Base-by-base conservation (phyloP, 768 basidiomycete species). In the Termitomyces bulborhizus region DNA sequence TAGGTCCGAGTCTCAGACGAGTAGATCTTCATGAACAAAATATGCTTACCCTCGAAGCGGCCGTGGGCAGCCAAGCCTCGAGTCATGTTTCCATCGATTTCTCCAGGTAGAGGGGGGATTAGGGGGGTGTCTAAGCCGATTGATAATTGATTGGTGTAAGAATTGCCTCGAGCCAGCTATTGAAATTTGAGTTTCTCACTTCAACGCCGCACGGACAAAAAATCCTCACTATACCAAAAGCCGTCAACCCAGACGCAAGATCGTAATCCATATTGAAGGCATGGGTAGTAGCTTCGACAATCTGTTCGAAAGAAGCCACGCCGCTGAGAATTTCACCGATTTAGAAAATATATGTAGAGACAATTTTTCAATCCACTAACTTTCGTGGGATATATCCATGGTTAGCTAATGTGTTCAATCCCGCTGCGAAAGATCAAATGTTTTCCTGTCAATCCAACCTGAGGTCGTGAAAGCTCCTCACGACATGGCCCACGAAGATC, bases 361-460 rank as follows among this genome's bases (percentile, higher is more conserved):
- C 2, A n/a, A 3, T 5, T 31, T n/a, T 21, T 7, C 12, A 8
- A 4, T 49, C 27, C 26, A 48, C 56, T 52, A 34, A 60, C 59
- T 60, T 60, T 43, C 56, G 56, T 15, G 59, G 56, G 34, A 60
- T 29, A 46, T 57, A 60, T 13, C 59, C 59, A 53, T 60, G 59
- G 44, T 60, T 60, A 11, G 59, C 59, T 40, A 60, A 39, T 6
- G 59, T 60, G 36, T 60, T 60, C 31, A 57, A 49, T 53, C 59
- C 59, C 34, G 59, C 59, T 60, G 31, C 6, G 34, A 13, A 31
- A 29, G 45, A 32, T 53, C 5, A 36, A 21, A 37, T 4, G 36
- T 21, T 40, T n/a, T 12, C 24, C 13, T 9, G 45, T 55, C 11
- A 42, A 15, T 44, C 21, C 7, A 16, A 21, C 13, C 26, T 27